Base-by-base conservation (phyloP, 1,284 basidiomycete species). In the Neonothopanus nambi region DNA sequence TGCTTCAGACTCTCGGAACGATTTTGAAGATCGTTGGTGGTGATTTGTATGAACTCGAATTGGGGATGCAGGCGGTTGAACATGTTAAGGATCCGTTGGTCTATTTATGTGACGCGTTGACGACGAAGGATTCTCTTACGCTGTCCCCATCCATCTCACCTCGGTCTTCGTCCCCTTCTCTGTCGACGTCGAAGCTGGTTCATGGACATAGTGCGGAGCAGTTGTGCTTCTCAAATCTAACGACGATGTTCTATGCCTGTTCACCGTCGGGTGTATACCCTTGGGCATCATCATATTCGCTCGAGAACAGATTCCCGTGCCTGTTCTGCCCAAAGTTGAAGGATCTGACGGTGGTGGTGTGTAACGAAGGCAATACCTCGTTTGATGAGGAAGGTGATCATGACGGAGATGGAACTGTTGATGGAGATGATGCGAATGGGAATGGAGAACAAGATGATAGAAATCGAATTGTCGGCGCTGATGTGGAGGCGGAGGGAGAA, bases 1-100 rank as follows among this genome's bases (percentile, higher is more conserved):
- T 51, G 41, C 23, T 51, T 20, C 15, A 51, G 18, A 24, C 37
- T 9, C 20, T 51, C 11, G 28, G 30, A 17, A 43, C 13, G 40
- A 51, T 51, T 6, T 17, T 51, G 28, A 21, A 39, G 11, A 8
- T 20, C 11, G 33, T 43, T 18, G 39, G 28, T 30, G 41, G 37
- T 17, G 49, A 43, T 35, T 20, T 51, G 40, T 44, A 51, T 35
- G 49, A 51, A 26, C 49, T 51, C 6, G 49, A 51, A 8, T 35
- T 51, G 33, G 49, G 49, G 15, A 36, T 51, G 15, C 49, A 51
- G 30, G 49, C 40, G 11, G 43, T 51, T 20, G 40, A 33, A 11
- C 15, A 42, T 28, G 12, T 51, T 24, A 23, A 42, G 12, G 21
- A 44, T 18, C 49, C 49, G 17, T 21, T 50, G 37, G 24, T 26